Conservation (phyloP, 805 yeast genomes). For the Brettanomyces nanus region DNA sequence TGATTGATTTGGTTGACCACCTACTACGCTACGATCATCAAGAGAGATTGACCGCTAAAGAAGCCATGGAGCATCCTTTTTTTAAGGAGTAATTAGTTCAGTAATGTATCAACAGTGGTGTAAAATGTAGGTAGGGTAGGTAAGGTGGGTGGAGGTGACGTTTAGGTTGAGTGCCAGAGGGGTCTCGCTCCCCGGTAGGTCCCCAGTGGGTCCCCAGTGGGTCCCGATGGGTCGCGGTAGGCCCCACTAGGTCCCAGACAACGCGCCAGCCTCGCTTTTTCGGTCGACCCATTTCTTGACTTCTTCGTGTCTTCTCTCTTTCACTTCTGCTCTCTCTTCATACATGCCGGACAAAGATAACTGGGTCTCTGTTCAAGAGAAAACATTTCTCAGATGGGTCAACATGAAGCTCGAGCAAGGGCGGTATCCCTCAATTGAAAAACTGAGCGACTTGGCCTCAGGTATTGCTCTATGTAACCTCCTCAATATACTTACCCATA, state of each 20-base stretch:
- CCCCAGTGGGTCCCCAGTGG: too few relatives aligned
- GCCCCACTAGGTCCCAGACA: too few relatives aligned
- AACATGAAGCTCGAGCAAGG: constrained; percentile 27
- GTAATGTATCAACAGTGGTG: too few relatives aligned
- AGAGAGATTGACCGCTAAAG: constrained; percentile 79
- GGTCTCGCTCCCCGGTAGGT: too few relatives aligned
- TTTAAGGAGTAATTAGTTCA: constrained; percentile 12
- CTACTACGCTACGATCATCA: constrained; percentile 79
- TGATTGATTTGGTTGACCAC: constrained; percentile 64
- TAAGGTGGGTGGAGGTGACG: too few relatives aligned
- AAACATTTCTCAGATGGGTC: constrained; percentile 44
- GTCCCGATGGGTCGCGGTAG: too few relatives aligned
- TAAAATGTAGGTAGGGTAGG: too few relatives aligned
- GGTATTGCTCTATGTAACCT: constrained; percentile 21
- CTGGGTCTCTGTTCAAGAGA: constrained; percentile 39
- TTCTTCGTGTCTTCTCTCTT: background rate
- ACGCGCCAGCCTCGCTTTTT: too few relatives aligned
- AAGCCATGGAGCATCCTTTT: constrained; percentile 66
- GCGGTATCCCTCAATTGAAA: constrained; percentile 16
- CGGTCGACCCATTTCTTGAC: too few relatives aligned
- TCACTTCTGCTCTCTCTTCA: background rate
- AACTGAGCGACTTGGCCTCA: constrained; percentile 29
- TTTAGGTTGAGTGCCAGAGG: too few relatives aligned
- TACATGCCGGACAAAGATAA: constrained; percentile 6
- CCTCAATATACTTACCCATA: background rate